Percentiles rank a stretch among this genome's conserved stretches.
phyloP scores from a whole-genome alignment of 2,329 filamentous ascomycete genomes.

The Aspergillus proliferans region DNA sequence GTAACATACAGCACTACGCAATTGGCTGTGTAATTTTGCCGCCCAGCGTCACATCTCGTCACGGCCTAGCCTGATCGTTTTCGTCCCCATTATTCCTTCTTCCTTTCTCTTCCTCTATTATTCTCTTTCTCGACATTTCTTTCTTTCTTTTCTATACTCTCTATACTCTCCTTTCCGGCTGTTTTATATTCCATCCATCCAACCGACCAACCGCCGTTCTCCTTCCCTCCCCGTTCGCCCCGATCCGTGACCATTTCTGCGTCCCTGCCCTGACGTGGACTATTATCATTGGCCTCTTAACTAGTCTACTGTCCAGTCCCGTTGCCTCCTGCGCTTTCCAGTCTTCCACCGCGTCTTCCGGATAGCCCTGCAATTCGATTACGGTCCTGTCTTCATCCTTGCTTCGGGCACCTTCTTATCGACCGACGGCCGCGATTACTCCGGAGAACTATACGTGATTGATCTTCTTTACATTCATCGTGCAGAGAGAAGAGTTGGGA shows the following conservation, averaged over 20 bases:
- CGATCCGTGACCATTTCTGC: background rate
- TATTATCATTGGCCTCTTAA: constrained; percentile 14
- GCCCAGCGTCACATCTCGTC: background rate
- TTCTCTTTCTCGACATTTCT: constrained; percentile 2
- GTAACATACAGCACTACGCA: constrained; percentile 1
- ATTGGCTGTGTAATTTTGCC: background rate
- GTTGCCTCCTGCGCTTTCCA: background rate
- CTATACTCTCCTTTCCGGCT: constrained; percentile 5
- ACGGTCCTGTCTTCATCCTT: background rate
- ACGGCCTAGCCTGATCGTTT: background rate
- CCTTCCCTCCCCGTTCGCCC: background rate
- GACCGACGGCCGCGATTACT: background rate
- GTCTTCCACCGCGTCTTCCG: background rate
- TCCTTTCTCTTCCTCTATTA: constrained; percentile 1
- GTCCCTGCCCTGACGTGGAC: constrained; percentile 13
- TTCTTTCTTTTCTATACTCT: constrained; percentile 1
- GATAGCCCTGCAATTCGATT: background rate
- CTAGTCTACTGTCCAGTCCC: constrained; percentile 4
- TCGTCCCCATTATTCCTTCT: background rate
- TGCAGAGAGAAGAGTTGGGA: background rate
- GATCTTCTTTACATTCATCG: background rate
- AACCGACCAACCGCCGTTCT: background rate
- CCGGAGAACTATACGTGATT: background rate
- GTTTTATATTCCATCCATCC: background rate
- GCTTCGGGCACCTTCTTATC: background rate